Evolutionary conservation across 495 filamentous ascomycete species (phyloP), one percentile per base, ranked within the genome.

Genomic region (Annulohypoxylon stygium): DNA sequence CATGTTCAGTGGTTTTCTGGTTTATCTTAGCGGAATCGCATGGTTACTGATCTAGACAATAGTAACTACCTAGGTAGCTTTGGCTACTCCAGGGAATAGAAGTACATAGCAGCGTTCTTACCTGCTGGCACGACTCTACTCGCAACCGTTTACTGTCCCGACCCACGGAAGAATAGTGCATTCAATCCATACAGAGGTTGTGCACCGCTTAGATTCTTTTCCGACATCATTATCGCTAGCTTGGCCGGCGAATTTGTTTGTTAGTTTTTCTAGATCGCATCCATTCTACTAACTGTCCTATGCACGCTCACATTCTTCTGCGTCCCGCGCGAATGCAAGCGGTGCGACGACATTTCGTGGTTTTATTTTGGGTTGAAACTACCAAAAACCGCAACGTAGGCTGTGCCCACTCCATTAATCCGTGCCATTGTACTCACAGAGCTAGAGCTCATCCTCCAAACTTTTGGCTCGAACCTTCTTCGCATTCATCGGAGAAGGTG

Each of bases 211-310:
- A 91, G 92, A 0, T 93, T 93, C 81, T 93, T 91, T 69, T 76
- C 83, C 18, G 92, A 92, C 0, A 90, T 93, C 60, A 91, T 93
- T 75, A 86, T 93, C 64, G 90, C 91, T 5, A 92, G 92, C 0
- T 18, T 93, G 1, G 82, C 84, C 12, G 89, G 85, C 1, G 82
- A 91, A 60, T 90, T 85, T 60, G 75, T 87, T 0, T 81, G 87
- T 16, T 92, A 88, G 87, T 94, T 90, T 71, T 93, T 93, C 78
- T 94, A 86, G 78, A 87, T 93, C 71, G 91, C 90, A 0, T 81
- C 89, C 0, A 75, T 83, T 12, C 69, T 83, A 14, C 69, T 78
- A 34, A 74, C 77, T n/a, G 80, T 90, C 34, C n/a, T 76, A 20
- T 57, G 51, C 18, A 7, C 62, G 4, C 14, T 66, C 12, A 85